Percentiles rank a stretch among this genome's conserved stretches.
Conservation (phyloP, 2,329 filamentous ascomycete genomes). For the Pseudogymnoascus sp. region DNA sequence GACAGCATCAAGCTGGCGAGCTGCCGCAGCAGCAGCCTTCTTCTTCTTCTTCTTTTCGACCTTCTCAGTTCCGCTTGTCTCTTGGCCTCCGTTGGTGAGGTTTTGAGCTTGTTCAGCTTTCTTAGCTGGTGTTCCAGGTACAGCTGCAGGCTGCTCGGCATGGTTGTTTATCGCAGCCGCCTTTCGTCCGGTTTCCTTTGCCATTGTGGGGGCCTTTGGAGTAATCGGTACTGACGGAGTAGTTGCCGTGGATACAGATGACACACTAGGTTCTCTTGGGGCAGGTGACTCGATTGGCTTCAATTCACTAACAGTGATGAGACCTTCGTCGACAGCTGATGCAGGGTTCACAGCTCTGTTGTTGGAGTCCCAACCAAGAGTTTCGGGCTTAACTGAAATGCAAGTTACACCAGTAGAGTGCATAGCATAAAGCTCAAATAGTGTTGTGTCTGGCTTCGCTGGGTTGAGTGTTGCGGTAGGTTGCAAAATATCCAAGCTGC, state of each 20-base stretch:
- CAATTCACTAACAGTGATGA: slow-evolving; percentile 64
- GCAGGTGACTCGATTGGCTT: slow-evolving; percentile 44
- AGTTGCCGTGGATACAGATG: background rate
- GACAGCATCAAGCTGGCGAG: background rate
- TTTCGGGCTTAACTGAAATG: slow-evolving; percentile 75
- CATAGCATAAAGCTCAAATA: slow-evolving; percentile 96
- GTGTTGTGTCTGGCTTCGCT: slow-evolving; percentile 62
- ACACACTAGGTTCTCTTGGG: slow-evolving; percentile 20
- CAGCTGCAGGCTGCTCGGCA: slow-evolving; percentile 18
- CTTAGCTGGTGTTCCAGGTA: slow-evolving; percentile 31
- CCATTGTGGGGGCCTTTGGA: slow-evolving; percentile 18
- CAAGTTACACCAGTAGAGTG: slow-evolving; percentile 96
- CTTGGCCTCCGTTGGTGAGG: slow-evolving; percentile 24
- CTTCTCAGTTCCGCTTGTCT: slow-evolving; percentile 44
- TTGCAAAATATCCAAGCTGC: slow-evolving; percentile 83
- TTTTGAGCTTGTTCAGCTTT: slow-evolving; percentile 27
- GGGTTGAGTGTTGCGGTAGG: slow-evolving; percentile 57
- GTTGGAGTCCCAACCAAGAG: slow-evolving; percentile 86
- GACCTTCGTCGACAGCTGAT: slow-evolving; percentile 66
- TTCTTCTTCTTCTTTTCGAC: slow-evolving; percentile 63
- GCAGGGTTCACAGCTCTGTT: slow-evolving; percentile 78
- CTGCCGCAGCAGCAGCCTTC: slow-evolving; percentile 47
- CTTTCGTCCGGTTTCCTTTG: slow-evolving; percentile 27
- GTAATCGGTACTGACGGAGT: slow-evolving; percentile 9
- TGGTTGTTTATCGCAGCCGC: slow-evolving; percentile 20